These are phyloP conservation scores for Metschnikowia lachancei DNA, from an alignment of 805 yeast species.

Conservation along the genomic window DNA sequence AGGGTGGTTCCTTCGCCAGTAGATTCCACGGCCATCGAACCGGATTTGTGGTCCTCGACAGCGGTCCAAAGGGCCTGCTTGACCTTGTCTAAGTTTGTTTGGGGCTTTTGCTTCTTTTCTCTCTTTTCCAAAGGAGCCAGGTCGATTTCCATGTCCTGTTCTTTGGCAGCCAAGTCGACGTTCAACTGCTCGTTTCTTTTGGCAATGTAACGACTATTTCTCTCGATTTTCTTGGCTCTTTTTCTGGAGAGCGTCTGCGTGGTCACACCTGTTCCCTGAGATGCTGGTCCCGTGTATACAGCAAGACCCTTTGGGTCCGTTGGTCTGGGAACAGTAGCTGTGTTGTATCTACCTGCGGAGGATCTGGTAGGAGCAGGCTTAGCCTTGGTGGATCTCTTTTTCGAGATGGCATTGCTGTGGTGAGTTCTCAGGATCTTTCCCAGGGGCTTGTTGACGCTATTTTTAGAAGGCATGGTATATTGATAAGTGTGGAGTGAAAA, in stretches of 20 bases:
- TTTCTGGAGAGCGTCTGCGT: constrained; percentile 70
- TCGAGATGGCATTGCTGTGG: constrained; percentile 50
- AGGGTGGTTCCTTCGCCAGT: constrained; percentile 79
- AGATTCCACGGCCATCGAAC: constrained; percentile 41
- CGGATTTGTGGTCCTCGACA: constrained; percentile 55
- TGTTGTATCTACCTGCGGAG: constrained; percentile 35
- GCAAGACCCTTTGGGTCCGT: constrained; percentile 43
- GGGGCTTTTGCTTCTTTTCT: constrained; percentile 21
- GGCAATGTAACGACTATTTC: constrained; percentile 71
- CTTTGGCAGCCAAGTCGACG: constrained; percentile 48
- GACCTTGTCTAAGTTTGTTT: constrained; percentile 44
- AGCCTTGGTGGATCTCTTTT: constrained; percentile 54
- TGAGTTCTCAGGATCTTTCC: constrained; percentile 50
- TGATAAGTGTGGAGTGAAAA: neutral
- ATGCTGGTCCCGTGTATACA: constrained; percentile 36
- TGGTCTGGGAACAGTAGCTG: constrained; percentile 32
- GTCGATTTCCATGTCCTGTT: constrained; percentile 53
- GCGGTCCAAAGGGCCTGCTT: constrained; percentile 71
- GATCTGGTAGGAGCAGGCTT: constrained; percentile 45
- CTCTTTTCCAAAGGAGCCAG: constrained; percentile 24
- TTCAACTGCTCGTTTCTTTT: constrained; percentile 49
- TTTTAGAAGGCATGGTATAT: constrained; percentile 71
- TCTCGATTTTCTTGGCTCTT: constrained; percentile 71
- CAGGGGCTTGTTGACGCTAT: constrained; percentile 79
- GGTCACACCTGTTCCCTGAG: constrained; percentile 40